A percentile compares a stretch with the other conserved stretches of the same genome.
These are phyloP conservation scores for Aphanocladium album DNA, from an alignment of 2,329 filamentous ascomycete genomes.

Conservation along the genomic window DNA sequence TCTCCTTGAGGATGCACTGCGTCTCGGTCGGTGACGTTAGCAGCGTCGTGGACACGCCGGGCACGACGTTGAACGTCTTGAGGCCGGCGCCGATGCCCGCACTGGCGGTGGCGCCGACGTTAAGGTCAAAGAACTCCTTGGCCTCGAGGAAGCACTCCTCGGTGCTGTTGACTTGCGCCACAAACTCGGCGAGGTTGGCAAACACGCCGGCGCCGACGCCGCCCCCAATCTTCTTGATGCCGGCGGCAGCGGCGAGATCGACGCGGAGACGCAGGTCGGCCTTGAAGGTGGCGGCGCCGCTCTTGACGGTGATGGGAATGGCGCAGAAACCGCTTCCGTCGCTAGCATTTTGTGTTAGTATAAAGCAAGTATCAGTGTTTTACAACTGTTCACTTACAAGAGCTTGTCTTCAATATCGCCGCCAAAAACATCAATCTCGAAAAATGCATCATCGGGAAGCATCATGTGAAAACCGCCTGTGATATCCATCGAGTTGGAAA, in stretches of 20 bases:
- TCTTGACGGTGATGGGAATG: slow-evolving; percentile 42
- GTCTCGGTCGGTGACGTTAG: slow-evolving; percentile 31
- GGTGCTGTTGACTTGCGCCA: slow-evolving; percentile 31
- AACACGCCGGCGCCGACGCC: slow-evolving; percentile 39
- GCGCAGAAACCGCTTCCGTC: slow-evolving; percentile 36
- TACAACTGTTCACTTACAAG: slow-evolving; percentile 27
- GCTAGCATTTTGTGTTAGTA: neutral
- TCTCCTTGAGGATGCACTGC: slow-evolving; percentile 27
- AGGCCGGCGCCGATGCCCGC: slow-evolving; percentile 32
- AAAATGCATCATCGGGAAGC: slow-evolving; percentile 36
- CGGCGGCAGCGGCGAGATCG: slow-evolving; percentile 34
- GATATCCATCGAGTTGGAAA: slow-evolving; percentile 41
- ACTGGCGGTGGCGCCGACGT: slow-evolving; percentile 32
- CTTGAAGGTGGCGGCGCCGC: slow-evolving; percentile 39
- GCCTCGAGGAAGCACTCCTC: slow-evolving; percentile 28
- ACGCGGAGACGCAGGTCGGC: slow-evolving; percentile 44
- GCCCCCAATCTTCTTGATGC: slow-evolving; percentile 29
- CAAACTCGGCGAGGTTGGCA: slow-evolving; percentile 47
- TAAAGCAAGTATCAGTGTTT: neutral
- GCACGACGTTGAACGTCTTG: slow-evolving; percentile 29
- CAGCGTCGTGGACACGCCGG: slow-evolving; percentile 35
- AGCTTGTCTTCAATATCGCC: slow-evolving; percentile 30
- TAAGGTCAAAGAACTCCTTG: slow-evolving; percentile 23
- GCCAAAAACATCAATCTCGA: slow-evolving; percentile 33
- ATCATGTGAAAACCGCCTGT: slow-evolving; percentile 37